Evolutionary conservation across 345 rosid genomes (phyloP).

Genomic region (Cardamine resedifolia): DNA sequence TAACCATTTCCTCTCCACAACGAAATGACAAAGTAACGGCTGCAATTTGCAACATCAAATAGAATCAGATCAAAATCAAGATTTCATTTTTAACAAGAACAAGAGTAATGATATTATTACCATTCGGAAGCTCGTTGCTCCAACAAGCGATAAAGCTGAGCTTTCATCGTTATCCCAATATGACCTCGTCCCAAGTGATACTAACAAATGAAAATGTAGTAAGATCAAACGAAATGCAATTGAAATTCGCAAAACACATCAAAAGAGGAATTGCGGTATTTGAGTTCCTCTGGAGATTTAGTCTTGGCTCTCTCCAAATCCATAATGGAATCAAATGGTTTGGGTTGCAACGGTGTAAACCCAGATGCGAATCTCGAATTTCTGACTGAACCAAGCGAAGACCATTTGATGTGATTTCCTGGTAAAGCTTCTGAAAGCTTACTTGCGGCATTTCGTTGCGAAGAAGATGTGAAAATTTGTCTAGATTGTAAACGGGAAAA

Average conservation of each 20-base stretch:
- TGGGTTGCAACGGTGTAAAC: conserved; percentile 74
- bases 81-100: conserved; percentile 3
- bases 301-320: conserved; percentile 68
- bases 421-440: conserved; percentile 43
- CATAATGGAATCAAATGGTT: conserved; percentile 85
- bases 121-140: conserved; percentile 82
- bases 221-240: neutral
- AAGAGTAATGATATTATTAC: conserved; percentile 40
- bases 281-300: too few species aligned
- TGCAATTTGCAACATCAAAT: conserved; percentile 40
- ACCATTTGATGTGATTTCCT: conserved; percentile 53
- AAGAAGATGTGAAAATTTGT: conserved; percentile 37
- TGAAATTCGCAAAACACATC: neutral
- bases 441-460: conserved; percentile 18
- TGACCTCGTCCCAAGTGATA: conserved; percentile 93
- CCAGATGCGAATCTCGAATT: conserved; percentile 80
- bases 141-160: conserved; percentile 66
- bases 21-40: conserved; percentile 86
- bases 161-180: conserved; percentile 70
- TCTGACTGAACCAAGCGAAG: conserved; percentile 65
- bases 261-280: too few species aligned
- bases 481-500: conserved; percentile 22
- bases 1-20: conserved; percentile 92
- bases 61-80: conserved; percentile 17
- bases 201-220: conserved; percentile 39